Evolutionary conservation across 1,139 yeast species (phyloP), one percentile per base, ranked within the genome.

Genomic region (Ogataea hybrid): DNA sequence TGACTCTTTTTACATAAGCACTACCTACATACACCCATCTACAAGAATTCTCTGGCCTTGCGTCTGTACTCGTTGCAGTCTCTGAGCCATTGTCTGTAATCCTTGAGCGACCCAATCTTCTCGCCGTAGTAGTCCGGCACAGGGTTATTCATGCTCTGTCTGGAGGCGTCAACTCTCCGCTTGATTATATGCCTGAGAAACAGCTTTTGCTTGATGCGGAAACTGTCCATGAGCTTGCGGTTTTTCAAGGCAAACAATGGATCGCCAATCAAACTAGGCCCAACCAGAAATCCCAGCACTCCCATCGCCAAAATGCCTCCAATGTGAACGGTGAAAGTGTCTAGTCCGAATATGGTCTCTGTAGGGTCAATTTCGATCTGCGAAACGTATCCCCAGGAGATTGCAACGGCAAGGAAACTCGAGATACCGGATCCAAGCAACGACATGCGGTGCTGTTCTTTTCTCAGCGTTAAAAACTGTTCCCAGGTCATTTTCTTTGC

Each of bases 121-220:
- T 92, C 98, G 25, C 98, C 98, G 61, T 92, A 92, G 67, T 89
- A 94, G 64, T 92, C 98, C 15, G 97, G 97, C 32, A 92, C 95
- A 9, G 97, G 98, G 65, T 92, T 92, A 48, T 92, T 79, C 65
- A 88, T 83, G 58, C 90, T 81, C 67, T 89, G 96, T 42, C 87
- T 81, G n/a, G 90, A 77, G 10, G 98, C 96, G 65, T 92, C 95
- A 32, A 90, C 97, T 55, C 98, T 75, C 65, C 88, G 84, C 47
- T 70, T 69, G 56, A 77, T 79, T 51, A 92, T 77, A 59, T 80
- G 92, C 50, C 77, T 74, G 61, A 90, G 71, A 56, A 90, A 92
- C 34, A 75, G 71, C 52, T 79, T 76, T 59, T 92, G 92, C 68
- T 84, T 89, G 39, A 63, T 52, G 49, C 69, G 69, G 63, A 75